phyloP scores from a whole-genome alignment of 495 filamentous ascomycete genomes.

The Jackrogersella multiformis region DNA sequence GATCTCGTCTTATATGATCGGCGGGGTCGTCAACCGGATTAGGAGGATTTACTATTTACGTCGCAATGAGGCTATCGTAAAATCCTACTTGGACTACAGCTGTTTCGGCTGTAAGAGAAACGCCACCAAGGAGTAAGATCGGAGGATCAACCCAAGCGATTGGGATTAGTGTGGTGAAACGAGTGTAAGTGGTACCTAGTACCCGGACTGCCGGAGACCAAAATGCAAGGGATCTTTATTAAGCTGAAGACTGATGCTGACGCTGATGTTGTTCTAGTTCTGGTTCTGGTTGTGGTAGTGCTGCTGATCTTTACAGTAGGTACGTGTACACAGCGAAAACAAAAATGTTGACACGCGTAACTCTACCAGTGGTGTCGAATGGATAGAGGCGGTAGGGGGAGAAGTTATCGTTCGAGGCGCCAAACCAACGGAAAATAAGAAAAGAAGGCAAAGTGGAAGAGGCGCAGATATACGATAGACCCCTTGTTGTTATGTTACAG shows the following conservation, averaged over 20 bases:
- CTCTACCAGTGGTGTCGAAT: constrained; percentile 3
- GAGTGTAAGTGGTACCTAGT: constrained; percentile 70
- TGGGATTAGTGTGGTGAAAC: constrained; percentile 51
- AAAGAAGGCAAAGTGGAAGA: neutral
- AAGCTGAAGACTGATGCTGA: constrained; percentile 26
- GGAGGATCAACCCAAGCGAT: constrained; percentile 17
- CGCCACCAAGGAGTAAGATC: constrained; percentile 11
- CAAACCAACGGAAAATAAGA: constrained; percentile 3
- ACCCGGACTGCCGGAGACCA: constrained; percentile 51
- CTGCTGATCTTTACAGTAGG: constrained; percentile 25
- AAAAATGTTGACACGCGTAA: constrained; percentile 19
- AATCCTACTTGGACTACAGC: constrained; percentile 19
- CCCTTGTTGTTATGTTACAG: constrained; percentile 12
- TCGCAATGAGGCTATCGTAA: constrained; percentile 25
- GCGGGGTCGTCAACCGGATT: neutral
- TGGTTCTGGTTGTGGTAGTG: neutral
- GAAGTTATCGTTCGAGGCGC: constrained; percentile 8
- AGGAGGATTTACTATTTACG: constrained; percentile 17
- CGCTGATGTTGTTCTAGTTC: constrained; percentile 33
- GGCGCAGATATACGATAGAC: constrained; percentile 3
- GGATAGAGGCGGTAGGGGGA: neutral
- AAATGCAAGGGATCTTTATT: constrained; percentile 10
- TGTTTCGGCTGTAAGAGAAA: constrained; percentile 19
- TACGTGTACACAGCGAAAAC: constrained; percentile 7
- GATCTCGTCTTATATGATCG: constrained; percentile 5